Evolutionary conservation across 208 protist species (phyloP).

Genomic region (Acanthamoeba quina): DNA sequence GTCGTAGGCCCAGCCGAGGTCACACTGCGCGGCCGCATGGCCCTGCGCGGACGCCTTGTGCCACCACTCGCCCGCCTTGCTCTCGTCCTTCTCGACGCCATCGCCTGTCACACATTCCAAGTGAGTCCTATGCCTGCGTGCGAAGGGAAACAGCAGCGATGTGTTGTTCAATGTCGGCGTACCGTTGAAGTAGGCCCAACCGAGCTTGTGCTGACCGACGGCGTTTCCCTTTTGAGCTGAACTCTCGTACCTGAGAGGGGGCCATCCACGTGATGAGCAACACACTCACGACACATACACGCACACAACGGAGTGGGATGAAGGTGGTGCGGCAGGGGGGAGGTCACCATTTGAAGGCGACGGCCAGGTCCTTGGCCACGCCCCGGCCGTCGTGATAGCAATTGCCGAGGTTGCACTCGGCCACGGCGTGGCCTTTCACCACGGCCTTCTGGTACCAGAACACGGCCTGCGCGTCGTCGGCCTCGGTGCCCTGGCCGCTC

Average conservation of each 20-base stretch:
- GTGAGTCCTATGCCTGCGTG: not conserved
- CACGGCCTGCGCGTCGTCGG: slow-evolving; percentile 58
- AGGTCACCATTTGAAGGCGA: slow-evolving; percentile 70
- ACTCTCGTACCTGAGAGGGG: not conserved
- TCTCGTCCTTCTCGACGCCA: slow-evolving; percentile 47
- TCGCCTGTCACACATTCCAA: not conserved
- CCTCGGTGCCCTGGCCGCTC: slow-evolving; percentile 52
- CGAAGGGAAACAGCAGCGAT: not conserved
- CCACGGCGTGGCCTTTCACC: slow-evolving; percentile 46
- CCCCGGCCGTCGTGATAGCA: slow-evolving; percentile 62
- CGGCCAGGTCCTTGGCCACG: slow-evolving; percentile 40
- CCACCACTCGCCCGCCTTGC: slow-evolving; percentile 26
- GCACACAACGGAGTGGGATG: not conserved
- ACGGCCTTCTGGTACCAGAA: slow-evolving; percentile 68
- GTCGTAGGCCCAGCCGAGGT: slow-evolving; percentile 68
- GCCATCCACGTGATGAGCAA: no score
- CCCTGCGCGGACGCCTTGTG: slow-evolving; percentile 48
- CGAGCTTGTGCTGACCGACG: slow-evolving; percentile 60
- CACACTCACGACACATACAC: not conserved
- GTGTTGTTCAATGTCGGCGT: not conserved
- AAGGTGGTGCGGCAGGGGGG: not conserved
- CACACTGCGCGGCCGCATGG: slow-evolving; percentile 50
- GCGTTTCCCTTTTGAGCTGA: slow-evolving; percentile 43
- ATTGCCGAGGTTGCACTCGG: slow-evolving; percentile 65
- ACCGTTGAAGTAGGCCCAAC: slow-evolving; percentile 56